Base-by-base conservation (phyloP, 148 eudicot genomes). In the Cornus controversa region DNA sequence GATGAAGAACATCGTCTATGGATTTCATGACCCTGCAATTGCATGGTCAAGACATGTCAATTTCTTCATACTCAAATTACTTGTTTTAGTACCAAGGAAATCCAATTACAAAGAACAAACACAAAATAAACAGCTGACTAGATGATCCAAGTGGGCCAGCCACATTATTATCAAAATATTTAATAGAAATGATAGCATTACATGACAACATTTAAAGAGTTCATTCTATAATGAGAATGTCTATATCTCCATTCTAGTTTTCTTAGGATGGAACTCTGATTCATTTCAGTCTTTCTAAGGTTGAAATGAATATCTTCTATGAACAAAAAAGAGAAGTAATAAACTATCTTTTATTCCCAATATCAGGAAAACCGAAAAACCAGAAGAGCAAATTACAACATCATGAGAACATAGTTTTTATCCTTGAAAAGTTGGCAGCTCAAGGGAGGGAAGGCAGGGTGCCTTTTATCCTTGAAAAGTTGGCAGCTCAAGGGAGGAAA, bases 11-110 rank as follows among this genome's bases (percentile, higher is more conserved):
- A 77, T 95, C 91, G 75, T 90, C 86, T 72, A 93, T 85, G 67
- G 97, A 90, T 69, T 91, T 88, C 92, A 90, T 91, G 76, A 86
- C 87, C 91, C 98, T 95, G 96, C 86, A 89, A 88, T 72, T 73
- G 60, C 75, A 72, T 75, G 50, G 36, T 54, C 50, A 64, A 65
- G 14, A 25, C 24, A 73, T 73, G 67, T 29, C 40, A 73, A 10
- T 62, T 10, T 29, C 45, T 42, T 71, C 62, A 18, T 3, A n/a
- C 64, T n/a, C 18, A 60, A 60, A 20, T 18, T 60, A 0, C 23
- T 60, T 60, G 64, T 20, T 22, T 14, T 54, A 54, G 24, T 60
- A 8, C 62, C 64, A 60, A n/a, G 24, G 64, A 60, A 60, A 60
- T 20, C 64, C 24, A 60, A 3, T 60, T 40, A 40, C 45, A 40